Conservation (phyloP, 257 asterid genomes). For the Ilex aquifolium region DNA sequence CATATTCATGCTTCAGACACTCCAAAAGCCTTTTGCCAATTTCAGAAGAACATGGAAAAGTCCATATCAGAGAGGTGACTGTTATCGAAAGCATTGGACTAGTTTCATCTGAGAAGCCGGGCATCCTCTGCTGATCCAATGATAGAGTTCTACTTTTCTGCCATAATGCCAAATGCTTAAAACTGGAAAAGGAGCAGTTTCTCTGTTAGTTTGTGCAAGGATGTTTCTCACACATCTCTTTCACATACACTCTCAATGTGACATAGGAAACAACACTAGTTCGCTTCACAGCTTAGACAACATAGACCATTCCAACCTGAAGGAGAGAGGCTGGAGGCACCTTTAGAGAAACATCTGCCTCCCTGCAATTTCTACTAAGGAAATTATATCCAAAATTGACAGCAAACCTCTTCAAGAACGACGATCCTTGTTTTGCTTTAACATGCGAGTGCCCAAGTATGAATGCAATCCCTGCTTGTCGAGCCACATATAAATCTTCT, state of each 20-base stretch:
- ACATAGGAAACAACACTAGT: neutral
- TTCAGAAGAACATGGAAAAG: too few relatives aligned
- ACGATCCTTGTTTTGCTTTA: constrained; percentile 78
- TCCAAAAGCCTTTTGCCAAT: too few relatives aligned
- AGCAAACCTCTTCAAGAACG: constrained; percentile 65
- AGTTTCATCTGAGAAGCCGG: constrained; percentile 66
- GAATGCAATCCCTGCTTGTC: constrained; percentile 77
- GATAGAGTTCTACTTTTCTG: too few relatives aligned
- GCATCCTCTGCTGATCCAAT: constrained; percentile 66
- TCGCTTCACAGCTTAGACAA: constrained; percentile 35
- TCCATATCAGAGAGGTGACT: too few relatives aligned
- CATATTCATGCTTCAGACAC: too few relatives aligned
- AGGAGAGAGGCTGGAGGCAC: constrained; percentile 96
- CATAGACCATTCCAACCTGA: constrained; percentile 93
- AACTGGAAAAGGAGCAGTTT: neutral
- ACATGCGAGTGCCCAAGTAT: constrained; percentile 88
- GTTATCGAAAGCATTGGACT: constrained; percentile 2
- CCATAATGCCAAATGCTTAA: too few relatives aligned
- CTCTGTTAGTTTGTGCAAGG: constrained; percentile 15
- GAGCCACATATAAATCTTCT: constrained; percentile 68
- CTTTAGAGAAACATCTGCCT: constrained; percentile 83
- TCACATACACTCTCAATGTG: constrained; percentile 2
- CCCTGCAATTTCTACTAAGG: constrained; percentile 76
- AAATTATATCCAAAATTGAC: constrained; percentile 77
- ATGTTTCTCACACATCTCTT: constrained; percentile 4